Base-by-base conservation (phyloP, 164 flowering plant genomes). In the Cinnamomum micranthum region DNA sequence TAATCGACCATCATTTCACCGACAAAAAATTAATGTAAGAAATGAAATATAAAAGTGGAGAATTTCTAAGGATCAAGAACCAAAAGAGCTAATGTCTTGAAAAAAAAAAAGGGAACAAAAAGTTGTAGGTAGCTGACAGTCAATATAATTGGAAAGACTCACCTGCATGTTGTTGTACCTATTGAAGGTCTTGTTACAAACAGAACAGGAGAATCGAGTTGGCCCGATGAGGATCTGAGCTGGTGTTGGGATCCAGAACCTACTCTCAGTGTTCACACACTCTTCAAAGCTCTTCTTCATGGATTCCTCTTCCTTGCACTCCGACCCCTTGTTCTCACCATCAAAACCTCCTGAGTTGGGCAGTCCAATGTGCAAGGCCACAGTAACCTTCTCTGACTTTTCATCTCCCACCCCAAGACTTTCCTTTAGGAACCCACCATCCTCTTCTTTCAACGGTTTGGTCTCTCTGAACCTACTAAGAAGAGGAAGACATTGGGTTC, bases 161-260 rank as follows among this genome's bases (percentile, higher is more conserved):
- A 93, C 98, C 93, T 93, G 98, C 98, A 93, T 92, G 87, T 93
- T 93, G 79, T 92, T 93, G 86, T 92, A 93, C 79, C 98, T 85
- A 85, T 90, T 93, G 92, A 93, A 93, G 82, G 92, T 86, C 85
- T 93, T 93, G 87, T 82, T 83, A 80, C 98, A 93, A 7, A 93
- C 88, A 71, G 92, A 74, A 71, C 98, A 93, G 71, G 92, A 82
- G 85, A 92, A 93, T 72, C 88, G 97, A 81, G 91, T 89, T 6
- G 97, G 91, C 0, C 98, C 98, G 41, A 90, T 85, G 74, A 92
- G 91, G 74, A 93, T 92, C 86, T 93, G 98, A 22, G 98, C 83
- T 23, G 93, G 88, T 65, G 95, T 89, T 35, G 98, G 98, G 73
- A 93, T 93, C 98, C 98, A 93, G 84, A 89, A 93, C 82, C 91